Base-by-base conservation (phyloP, 2,329 filamentous ascomycete genomes). In the Stagonosporopsis chrysanthemi region DNA sequence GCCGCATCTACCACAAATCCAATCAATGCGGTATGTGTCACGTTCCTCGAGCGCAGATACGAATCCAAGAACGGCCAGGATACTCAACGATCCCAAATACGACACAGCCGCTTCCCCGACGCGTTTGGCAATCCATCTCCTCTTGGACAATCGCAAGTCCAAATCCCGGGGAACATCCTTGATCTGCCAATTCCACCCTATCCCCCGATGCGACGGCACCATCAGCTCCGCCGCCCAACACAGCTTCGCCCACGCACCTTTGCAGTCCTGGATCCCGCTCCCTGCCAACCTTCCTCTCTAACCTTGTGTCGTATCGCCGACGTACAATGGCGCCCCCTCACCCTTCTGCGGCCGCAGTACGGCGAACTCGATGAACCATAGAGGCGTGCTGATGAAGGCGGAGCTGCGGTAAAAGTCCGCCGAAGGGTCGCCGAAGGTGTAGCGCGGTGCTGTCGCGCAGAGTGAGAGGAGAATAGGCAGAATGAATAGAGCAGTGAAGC, bases 381-480 rank as follows among this genome's bases (percentile, higher is more conserved):
- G 24, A 2, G 45, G 35, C 12, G 31, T 48, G n/a, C 31, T 48
- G 24, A 40, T 40, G 24, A 48, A 48, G 3, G 22, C 45, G 15
- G 35, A 48, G n/a, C 24, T 48, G 8, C 45, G 45, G 35, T 48
- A 48, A 26, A 48, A 48, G 17, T 48, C 45, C 22, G 45, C 45
- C 9, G 45, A 48, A 3, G 45, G 45, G n/a, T 29, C 4, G 35
- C 45, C 45, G 12, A 48, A 48, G 24, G 45, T 48, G 35, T 48
- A 48, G n/a, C 36, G 8, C 11, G 45, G 45, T 2, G 45, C 24
- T 3, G 23, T 3, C 14, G 40, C n/a, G 31, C 45, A 40, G 7
- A 11, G 6, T 22, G 8, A 28, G 9, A 38, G 5, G 15, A 48
- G 6, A 22, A 48, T 9, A 0, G 45, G 45, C 2, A 48, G 45